phyloP scores from a whole-genome alignment of 768 basidiomycete species.

The Saitozyma sp. region DNA sequence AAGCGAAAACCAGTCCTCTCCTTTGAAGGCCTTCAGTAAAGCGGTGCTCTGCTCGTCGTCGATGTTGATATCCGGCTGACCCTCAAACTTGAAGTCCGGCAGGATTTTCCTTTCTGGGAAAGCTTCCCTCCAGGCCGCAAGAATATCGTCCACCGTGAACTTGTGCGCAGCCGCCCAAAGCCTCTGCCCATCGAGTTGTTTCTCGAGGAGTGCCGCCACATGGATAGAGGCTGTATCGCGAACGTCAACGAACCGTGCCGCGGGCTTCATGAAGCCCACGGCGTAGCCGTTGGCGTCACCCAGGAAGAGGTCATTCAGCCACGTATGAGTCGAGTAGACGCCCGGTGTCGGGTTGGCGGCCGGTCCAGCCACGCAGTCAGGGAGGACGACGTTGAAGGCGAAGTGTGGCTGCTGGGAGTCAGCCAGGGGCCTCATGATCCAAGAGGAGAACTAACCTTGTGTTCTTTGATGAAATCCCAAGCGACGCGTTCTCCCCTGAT shows the following conservation, averaged over 20 bases:
- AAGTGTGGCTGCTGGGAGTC: not conserved
- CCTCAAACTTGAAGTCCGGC: not conserved
- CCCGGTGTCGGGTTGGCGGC: not conserved
- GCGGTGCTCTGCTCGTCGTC: slow-evolving; percentile 2
- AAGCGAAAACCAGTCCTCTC: not conserved
- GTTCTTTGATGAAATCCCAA: slow-evolving; percentile 1
- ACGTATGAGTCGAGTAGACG: slow-evolving; percentile 1
- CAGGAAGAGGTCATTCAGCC: not conserved
- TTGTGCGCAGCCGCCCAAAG: not conserved
- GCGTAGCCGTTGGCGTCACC: not conserved
- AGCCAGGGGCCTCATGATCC: too few relatives aligned
- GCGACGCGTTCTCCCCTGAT: not conserved
- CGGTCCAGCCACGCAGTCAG: slow-evolving; percentile 1
- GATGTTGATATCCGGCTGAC: not conserved
- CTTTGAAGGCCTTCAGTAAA: not conserved
- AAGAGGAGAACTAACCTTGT: not conserved
- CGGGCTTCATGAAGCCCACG: not conserved
- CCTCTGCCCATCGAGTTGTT: not conserved
- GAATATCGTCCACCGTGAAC: not conserved
- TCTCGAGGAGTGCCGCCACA: not conserved
- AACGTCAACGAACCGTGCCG: not conserved
- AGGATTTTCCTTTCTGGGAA: not conserved
- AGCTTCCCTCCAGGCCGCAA: not conserved
- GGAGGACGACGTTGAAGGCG: slow-evolving; percentile 3
- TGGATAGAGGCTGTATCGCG: not conserved